Base-by-base conservation (phyloP, 1,284 basidiomycete species). In the Polyporus tsugae region DNA sequence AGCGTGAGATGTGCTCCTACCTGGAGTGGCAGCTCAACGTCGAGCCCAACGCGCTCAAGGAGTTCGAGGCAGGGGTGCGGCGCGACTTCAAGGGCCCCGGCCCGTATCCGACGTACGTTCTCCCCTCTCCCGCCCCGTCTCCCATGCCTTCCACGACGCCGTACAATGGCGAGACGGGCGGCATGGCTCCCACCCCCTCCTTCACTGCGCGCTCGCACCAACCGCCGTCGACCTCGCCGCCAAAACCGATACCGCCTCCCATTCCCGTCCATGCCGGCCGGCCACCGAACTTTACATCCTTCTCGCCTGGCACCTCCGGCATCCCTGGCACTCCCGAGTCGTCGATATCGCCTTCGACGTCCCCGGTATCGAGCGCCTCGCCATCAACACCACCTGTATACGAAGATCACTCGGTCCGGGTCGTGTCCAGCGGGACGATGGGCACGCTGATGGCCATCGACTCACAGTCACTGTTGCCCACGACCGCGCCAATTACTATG, bases 1-100 rank as follows among this genome's bases (percentile, higher is more conserved):
- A 97, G 81, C 82, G 95, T 6, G 95, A 97, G 79, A 95, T 97
- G 91, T 96, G 95, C 78, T 91, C 88, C 35, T 97, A 97, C 77
- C 83, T 97, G 38, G 95, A 96, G 77, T 97, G 95, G 95, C 92
- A 95, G 78, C 85, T 97, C 10, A 93, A 91, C 64, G 91, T 95
- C 62, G 90, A 91, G 63, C 88, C 89, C 0, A 78, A 82, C 0
- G 90, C 91, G 5, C 83, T 96, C 2, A 75, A 78, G 9, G 88
- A 86, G 53, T 95, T 95, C 75, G 88, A 92, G 74, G 76, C 74
- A 0, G 85, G 85, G 78, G 87, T 95, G 0, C 83, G 85, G 44
- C 82, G 83, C 33, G 91, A 94, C 64, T 94, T 92, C 75, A 80
- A 81, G 22, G 83, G 84, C 19, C 70, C 78, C 15, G 84, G 85